Percentiles rank a stretch among this genome's conserved stretches.
Conservation (phyloP, 257 asterid species). For the Primulina tabacum region DNA sequence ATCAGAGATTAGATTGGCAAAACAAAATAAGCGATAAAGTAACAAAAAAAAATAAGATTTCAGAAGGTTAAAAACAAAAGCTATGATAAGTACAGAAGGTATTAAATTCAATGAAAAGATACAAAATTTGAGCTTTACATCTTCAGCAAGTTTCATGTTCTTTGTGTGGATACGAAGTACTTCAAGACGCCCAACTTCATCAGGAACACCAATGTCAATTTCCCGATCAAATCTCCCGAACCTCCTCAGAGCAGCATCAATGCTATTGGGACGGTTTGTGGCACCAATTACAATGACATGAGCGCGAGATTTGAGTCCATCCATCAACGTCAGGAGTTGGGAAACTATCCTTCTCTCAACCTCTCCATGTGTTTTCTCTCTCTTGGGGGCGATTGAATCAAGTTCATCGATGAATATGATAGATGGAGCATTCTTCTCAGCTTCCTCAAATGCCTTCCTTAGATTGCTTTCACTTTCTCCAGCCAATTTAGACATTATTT, state of each 20-base stretch:
- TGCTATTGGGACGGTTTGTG: conserved; percentile 57
- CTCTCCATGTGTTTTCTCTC: conserved; percentile 60
- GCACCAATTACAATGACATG: conserved; percentile 60
- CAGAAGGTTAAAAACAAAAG: neutral
- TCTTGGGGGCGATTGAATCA: conserved; percentile 60
- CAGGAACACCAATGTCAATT: conserved; percentile 59
- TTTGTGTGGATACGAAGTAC: conserved; percentile 61
- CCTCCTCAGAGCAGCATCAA: conserved; percentile 58
- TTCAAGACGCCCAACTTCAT: conserved; percentile 61
- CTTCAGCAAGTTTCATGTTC: conserved; percentile 69
- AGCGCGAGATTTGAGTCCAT: conserved; percentile 56
- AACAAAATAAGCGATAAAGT: neutral
- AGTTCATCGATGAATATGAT: conserved; percentile 52
- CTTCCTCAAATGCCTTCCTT: conserved; percentile 61
- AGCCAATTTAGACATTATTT: conserved; percentile 55
- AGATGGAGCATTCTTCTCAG: conserved; percentile 57
- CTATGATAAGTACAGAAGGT: no score
- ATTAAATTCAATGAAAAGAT: neutral
- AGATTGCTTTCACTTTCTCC: conserved; percentile 62
- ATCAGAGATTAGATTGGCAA: conserved; percentile 2
- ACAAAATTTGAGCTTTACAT: conserved; percentile 26
- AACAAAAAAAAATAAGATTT: neutral
- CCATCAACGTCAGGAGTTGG: conserved; percentile 56
- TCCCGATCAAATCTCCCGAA: conserved; percentile 60
- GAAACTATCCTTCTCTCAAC: conserved; percentile 62